Percentiles rank a stretch among this genome's conserved stretches.
These are phyloP conservation scores for Trichoderma virens DNA, from an alignment of 495 filamentous ascomycete genomes.

Conservation along the genomic window DNA sequence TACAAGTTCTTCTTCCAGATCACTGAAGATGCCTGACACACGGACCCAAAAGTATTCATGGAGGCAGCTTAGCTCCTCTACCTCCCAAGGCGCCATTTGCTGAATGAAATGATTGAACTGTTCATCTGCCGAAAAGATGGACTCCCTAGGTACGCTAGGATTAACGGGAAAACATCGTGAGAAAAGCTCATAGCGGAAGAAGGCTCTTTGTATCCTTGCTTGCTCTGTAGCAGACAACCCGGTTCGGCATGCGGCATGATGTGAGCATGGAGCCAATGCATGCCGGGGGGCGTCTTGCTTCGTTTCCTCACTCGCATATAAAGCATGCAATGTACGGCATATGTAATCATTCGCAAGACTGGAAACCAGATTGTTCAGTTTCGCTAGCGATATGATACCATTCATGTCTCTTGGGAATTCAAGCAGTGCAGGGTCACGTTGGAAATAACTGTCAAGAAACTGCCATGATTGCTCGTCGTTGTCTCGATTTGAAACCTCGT, in stretches of 20 bases:
- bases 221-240: not conserved
- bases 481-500: not conserved
- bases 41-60: not conserved
- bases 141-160: not conserved
- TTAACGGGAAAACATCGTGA: not conserved
- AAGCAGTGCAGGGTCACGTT: not conserved
- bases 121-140: not conserved
- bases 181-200: not conserved
- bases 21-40: not conserved
- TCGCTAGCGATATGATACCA: not conserved
- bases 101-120: not conserved
- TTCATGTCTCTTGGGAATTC: not conserved
- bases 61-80: conserved; percentile 18
- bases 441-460: not conserved
- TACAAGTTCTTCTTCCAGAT: not conserved
- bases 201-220: not conserved
- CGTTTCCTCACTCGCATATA: not conserved
- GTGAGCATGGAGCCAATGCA: too few species aligned
- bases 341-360: not conserved
- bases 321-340: not conserved
- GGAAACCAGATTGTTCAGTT: not conserved
- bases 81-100: conserved; percentile 19
- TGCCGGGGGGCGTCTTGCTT: not conserved
- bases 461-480: too few species aligned
- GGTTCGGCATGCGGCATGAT: too few species aligned